Evolutionary conservation across 331 rosid species (phyloP).

Genomic region (Telfairia occidentalis): DNA sequence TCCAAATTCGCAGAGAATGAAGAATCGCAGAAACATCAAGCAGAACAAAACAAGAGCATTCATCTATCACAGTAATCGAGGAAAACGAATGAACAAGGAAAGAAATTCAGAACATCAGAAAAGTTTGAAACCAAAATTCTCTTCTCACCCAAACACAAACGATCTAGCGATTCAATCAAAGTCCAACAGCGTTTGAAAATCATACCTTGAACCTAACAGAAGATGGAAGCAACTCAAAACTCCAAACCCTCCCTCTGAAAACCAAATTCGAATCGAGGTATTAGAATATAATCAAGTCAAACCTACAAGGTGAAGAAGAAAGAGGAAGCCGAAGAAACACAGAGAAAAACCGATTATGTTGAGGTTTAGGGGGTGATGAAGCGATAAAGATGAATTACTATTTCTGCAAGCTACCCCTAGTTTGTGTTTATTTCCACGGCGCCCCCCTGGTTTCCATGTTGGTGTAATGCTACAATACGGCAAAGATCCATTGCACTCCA

Average conservation of each 20-base stretch:
- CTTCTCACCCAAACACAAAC: not conserved
- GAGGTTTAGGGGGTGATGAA: not conserved
- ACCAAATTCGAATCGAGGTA: not conserved
- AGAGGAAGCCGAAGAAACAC: not conserved
- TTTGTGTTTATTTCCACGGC: slow-evolving; percentile 6
- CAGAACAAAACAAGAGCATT: not conserved
- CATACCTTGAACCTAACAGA: not conserved
- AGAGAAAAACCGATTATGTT: not conserved
- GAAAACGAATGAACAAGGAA: not conserved
- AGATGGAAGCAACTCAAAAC: not conserved
- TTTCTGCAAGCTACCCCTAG: not conserved
- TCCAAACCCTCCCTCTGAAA: not conserved
- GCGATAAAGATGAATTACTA: not conserved
- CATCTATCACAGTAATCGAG: not conserved
- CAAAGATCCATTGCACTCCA: not conserved
- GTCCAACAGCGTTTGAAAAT: not conserved
- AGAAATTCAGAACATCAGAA: not conserved
- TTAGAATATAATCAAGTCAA: not conserved
- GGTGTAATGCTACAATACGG: not conserved
- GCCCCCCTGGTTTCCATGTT: slow-evolving; percentile 1
- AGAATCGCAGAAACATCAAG: not conserved
- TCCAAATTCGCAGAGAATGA: not conserved
- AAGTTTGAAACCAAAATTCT: not conserved
- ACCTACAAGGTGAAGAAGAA: not conserved
- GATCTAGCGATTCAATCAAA: not conserved